phyloP scores from a whole-genome alignment of 225 moss, liverwort and hornwort species.

The Thuidium tamariscinum region DNA sequence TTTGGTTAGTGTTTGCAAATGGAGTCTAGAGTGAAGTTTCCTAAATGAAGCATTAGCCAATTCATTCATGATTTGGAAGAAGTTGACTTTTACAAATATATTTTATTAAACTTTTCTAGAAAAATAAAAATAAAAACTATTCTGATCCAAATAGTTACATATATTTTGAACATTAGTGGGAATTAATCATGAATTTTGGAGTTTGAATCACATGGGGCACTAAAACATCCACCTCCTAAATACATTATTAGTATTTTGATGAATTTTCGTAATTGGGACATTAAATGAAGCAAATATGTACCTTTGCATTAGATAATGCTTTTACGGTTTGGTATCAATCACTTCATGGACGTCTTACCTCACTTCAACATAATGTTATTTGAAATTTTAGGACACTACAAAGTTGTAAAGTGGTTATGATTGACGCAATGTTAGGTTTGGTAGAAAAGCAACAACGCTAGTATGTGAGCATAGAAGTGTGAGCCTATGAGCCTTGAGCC shows the following conservation, averaged over 20 bases:
- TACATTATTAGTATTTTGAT: not conserved
- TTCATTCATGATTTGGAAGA: fast-evolving
- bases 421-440: not conserved
- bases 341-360: not conserved
- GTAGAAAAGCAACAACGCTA: too few species aligned
- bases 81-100: not conserved
- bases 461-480: too few species aligned
- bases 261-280: too few species aligned
- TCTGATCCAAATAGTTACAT: too few species aligned
- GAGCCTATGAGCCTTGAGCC: too few species aligned
- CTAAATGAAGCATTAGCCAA: not conserved
- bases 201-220: not conserved
- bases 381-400: not conserved
- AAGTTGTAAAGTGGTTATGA: not conserved
- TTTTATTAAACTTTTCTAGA: not conserved
- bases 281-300: too few species aligned
- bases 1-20: not conserved
- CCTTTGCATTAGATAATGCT: not conserved
- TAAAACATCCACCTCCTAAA: not conserved
- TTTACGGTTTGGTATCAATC: too few species aligned
- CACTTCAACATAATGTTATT: not conserved
- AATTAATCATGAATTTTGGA: not conserved
- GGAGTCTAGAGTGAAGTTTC: not conserved
- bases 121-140: not conserved
- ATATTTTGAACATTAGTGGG: too few species aligned